phyloP scores from a whole-genome alignment of 139 green algal genomes.

The Mesotaenium endlicherianum region DNA sequence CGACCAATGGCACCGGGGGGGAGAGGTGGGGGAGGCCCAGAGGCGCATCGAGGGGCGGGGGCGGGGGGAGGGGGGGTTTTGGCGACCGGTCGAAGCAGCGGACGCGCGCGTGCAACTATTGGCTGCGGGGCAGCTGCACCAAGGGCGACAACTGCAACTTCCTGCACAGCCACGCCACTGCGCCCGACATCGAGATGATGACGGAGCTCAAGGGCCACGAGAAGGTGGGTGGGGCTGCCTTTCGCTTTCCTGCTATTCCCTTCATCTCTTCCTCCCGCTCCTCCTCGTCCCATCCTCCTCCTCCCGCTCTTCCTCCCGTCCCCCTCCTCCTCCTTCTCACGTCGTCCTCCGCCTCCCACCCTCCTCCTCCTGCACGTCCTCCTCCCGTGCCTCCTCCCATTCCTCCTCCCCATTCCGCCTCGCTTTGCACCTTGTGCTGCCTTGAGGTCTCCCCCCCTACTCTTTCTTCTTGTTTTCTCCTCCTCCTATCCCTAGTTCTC shows the following conservation, averaged over 20 bases:
- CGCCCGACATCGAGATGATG: conserved; percentile 34
- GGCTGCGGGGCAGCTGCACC: conserved; percentile 18
- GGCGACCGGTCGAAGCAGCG: background rate
- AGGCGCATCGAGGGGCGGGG: background rate
- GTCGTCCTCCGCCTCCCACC: background rate
- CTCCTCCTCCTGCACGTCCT: background rate
- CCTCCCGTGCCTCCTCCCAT: background rate
- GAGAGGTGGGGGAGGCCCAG: conserved; percentile 12
- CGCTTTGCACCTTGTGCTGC: background rate
- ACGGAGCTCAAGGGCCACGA: conserved; percentile 35
- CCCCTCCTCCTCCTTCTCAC: background rate
- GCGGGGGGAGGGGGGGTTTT: background rate
- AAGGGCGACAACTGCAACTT: conserved; percentile 20
- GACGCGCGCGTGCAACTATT: conserved; percentile 16
- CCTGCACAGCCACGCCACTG: conserved; percentile 17
- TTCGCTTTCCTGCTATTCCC: background rate
- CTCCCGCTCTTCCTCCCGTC: background rate
- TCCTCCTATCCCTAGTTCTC: background rate
- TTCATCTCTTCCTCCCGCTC: background rate
- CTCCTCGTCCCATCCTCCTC: background rate
- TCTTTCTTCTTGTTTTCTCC: background rate
- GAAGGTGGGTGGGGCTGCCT: conserved; percentile 34
- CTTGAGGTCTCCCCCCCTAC: background rate
- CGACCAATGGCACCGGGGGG: background rate
- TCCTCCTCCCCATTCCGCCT: background rate